Conservation (phyloP, 371 early-diverging fungal species). For the Parasitella parasitica region DNA sequence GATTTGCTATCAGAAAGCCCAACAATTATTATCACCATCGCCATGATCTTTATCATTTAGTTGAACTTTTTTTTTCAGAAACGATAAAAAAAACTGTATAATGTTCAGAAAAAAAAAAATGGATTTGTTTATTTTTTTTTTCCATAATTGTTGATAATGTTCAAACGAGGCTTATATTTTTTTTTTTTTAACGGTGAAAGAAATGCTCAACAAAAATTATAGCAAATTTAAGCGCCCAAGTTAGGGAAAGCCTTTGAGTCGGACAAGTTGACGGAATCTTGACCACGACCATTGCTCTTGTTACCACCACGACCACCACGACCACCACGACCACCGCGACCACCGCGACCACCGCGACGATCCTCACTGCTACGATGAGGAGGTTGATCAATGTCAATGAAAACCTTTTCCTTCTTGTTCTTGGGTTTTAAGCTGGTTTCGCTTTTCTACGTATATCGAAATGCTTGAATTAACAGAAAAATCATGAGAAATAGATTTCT, state of each 20-base stretch:
- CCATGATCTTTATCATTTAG: no score
- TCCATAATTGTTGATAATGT: no score
- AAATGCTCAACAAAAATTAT: background rate
- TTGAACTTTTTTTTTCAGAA: no score
- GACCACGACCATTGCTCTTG: conserved; percentile 28
- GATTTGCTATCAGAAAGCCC: no score
- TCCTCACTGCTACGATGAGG: conserved; percentile 28
- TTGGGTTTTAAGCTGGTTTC: conserved; percentile 25
- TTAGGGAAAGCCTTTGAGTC: conserved; percentile 78
- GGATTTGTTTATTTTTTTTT: no score
- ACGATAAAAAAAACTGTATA: no score
- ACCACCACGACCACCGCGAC: conserved; percentile 34
- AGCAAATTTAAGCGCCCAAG: conserved; percentile 50
- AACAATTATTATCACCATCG: no score
- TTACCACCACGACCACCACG: conserved; percentile 28
- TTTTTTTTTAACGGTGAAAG: no score
- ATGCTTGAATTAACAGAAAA: background rate
- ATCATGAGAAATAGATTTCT: conserved; percentile 29
- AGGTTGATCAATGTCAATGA: conserved; percentile 37
- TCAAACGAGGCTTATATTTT: no score
- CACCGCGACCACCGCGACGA: conserved; percentile 27
- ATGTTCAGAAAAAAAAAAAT: no score
- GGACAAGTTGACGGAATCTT: conserved; percentile 62
- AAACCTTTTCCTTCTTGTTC: conserved; percentile 38
- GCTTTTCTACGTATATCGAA: conserved; percentile 15